phyloP scores from a whole-genome alignment of 257 asterid genomes.

The Nicotiana noctiflora region DNA sequence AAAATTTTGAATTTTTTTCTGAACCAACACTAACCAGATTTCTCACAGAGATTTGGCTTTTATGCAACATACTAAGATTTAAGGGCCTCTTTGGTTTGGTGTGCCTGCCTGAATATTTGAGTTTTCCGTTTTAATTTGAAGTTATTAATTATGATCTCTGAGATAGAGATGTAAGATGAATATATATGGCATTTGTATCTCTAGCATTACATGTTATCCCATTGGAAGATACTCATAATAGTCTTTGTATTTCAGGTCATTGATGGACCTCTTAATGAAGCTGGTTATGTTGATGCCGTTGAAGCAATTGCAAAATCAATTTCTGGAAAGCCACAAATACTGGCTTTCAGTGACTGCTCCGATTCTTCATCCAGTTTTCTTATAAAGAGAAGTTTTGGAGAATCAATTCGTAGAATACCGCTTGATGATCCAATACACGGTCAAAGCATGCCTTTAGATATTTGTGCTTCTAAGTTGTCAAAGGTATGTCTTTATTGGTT shows the following conservation, averaged over 20 bases:
- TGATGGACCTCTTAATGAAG: constrained; percentile 49
- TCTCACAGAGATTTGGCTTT: background rate
- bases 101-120: background rate
- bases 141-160: background rate
- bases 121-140: background rate
- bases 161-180: background rate
- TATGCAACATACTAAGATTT: background rate
- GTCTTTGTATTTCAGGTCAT: constrained; percentile 38
- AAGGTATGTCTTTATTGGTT: background rate
- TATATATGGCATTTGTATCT: background rate
- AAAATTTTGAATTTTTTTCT: background rate
- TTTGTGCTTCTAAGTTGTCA: background rate
- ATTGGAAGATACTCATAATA: background rate
- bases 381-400: constrained; percentile 31
- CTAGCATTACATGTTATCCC: background rate
- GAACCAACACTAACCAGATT: background rate
- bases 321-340: constrained; percentile 44
- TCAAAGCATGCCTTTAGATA: background rate
- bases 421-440: background rate
- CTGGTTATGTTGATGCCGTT: constrained; percentile 34
- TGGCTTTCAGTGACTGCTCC: constrained; percentile 48
- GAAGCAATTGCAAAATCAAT: constrained; percentile 36
- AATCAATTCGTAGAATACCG: constrained; percentile 27
- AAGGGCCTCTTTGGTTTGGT: background rate
- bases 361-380: constrained; percentile 19